phyloP scores from a whole-genome alignment of 176 grass and related monocot genomes.

The Carex kokanica region DNA sequence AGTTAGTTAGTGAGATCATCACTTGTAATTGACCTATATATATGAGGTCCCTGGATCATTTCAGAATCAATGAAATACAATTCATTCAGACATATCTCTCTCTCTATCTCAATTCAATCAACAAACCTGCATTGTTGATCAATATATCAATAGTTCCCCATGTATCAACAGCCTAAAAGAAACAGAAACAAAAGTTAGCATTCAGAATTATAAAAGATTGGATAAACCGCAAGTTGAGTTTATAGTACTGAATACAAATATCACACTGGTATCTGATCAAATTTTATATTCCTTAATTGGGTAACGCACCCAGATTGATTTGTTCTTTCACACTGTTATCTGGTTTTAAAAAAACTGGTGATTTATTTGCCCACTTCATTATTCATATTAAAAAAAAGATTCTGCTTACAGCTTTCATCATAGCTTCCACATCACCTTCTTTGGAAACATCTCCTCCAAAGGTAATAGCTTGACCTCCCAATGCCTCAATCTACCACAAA shows the following conservation, averaged over 20 bases:
- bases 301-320: neutral
- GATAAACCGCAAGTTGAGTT: neutral
- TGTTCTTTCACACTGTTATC: neutral
- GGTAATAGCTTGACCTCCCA: constrained; percentile 84
- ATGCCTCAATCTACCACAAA: constrained; percentile 64
- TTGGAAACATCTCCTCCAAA: constrained; percentile 96
- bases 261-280: neutral
- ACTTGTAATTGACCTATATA: too few species aligned
- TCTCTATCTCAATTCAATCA: too few species aligned
- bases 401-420: constrained; percentile 85
- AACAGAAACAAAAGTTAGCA: constrained; percentile 1
- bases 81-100: too few species aligned
- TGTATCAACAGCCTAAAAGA: constrained; percentile 62
- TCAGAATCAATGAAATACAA: too few species aligned
- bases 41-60: too few species aligned
- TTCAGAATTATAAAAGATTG: neutral
- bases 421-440: constrained; percentile 92
- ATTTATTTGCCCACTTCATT: neutral
- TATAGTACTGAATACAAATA: constrained; percentile 1
- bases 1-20: too few species aligned
- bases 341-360: neutral
- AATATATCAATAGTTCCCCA: constrained; percentile 97
- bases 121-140: constrained; percentile 96
- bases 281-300: neutral
- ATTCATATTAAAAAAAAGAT: constrained; percentile 22